These are phyloP conservation scores for Pistacia vera DNA, from an alignment of 345 rosid genomes.

Conservation along the genomic window DNA sequence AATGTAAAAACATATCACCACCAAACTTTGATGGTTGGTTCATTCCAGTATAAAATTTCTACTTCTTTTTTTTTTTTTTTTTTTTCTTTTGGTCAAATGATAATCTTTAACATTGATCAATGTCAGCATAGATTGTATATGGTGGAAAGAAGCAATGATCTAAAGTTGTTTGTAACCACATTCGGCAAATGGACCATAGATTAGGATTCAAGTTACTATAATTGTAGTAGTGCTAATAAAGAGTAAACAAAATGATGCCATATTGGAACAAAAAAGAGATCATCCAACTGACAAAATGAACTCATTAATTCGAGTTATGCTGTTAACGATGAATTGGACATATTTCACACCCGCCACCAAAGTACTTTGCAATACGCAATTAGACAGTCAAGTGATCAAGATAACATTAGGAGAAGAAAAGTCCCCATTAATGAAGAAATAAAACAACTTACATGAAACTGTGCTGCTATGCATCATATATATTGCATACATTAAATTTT, in stretches of 20 bases:
- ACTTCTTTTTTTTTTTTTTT: background rate
- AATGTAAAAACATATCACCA: constrained; percentile 4
- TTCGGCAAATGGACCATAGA: background rate
- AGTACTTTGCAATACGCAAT: background rate
- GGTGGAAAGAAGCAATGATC: constrained; percentile 6
- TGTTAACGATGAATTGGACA: background rate
- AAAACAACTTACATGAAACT: constrained; percentile 10
- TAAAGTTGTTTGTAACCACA: background rate
- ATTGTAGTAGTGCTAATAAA: background rate
- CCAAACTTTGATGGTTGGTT: constrained; percentile 21
- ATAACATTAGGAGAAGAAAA: background rate
- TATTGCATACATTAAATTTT: constrained; percentile 3
- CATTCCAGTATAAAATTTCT: constrained; percentile 9
- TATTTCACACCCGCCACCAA: background rate
- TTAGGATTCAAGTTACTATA: background rate
- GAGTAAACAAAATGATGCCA: background rate
- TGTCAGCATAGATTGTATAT: background rate
- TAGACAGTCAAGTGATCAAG: background rate
- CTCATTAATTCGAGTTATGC: background rate
- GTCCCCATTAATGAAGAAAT: background rate
- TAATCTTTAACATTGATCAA: background rate
- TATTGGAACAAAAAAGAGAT: background rate
- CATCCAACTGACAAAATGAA: background rate
- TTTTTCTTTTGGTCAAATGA: constrained; percentile 9
- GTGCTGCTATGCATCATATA: background rate